Evolutionary conservation across 768 basidiomycete species (phyloP).

Genomic region (Cyclocybe cylindracea): DNA sequence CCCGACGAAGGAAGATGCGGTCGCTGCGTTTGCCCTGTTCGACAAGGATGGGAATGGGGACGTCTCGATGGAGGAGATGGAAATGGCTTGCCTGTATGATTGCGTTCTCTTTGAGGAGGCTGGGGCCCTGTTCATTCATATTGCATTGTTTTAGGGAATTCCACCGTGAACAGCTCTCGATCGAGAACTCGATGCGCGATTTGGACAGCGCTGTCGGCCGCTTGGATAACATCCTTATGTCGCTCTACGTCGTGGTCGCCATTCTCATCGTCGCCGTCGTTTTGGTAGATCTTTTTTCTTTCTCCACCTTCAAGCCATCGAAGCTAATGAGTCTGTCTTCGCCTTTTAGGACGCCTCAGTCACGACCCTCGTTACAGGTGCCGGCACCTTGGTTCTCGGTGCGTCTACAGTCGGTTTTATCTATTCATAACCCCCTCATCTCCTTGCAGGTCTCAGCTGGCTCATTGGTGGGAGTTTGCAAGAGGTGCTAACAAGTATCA

Average conservation of each 20-base stretch:
- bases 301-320: neutral
- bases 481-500: conserved; percentile 82
- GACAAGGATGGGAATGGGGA: conserved; percentile 77
- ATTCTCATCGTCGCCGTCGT: conserved; percentile 83
- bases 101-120: neutral
- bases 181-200: conserved; percentile 87
- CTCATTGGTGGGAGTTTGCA: conserved; percentile 80
- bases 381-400: conserved; percentile 61
- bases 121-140: neutral
- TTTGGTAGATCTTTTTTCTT: conserved; percentile 47
- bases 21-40: conserved; percentile 66
- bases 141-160: conserved; percentile 55
- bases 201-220: conserved; percentile 87
- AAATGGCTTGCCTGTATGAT: conserved; percentile 69
- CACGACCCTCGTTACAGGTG: conserved; percentile 72
- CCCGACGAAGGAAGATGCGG: conserved; percentile 62
- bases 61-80: conserved; percentile 69
- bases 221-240: conserved; percentile 86
- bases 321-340: neutral
- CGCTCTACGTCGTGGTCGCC: conserved; percentile 69
- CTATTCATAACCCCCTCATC: conserved; percentile 5
- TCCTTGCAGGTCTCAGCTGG: conserved; percentile 70
- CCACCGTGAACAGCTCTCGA: conserved; percentile 82
- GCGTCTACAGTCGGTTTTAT: conserved; percentile 10
- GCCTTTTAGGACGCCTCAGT: conserved; percentile 65